These are phyloP conservation scores for Echeveria elegans DNA, from an alignment of 164 flowering plant species.

Conservation along the genomic window DNA sequence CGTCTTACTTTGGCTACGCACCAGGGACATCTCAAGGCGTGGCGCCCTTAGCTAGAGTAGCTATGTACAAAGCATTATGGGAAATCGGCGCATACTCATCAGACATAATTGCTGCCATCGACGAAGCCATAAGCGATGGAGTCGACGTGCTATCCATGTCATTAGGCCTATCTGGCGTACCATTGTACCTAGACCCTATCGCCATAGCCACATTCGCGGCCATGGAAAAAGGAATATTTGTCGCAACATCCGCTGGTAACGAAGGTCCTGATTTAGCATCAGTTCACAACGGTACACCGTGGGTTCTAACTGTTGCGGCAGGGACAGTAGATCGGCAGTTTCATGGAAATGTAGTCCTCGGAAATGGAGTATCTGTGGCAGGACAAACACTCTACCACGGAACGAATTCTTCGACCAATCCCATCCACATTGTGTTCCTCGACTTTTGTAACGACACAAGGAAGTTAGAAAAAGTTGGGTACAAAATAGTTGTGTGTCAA, in stretches of 20 bases:
- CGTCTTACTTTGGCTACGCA: constrained; percentile 53
- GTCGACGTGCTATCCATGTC: constrained; percentile 59
- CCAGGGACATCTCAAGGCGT: constrained; percentile 46
- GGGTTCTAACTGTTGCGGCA: constrained; percentile 68
- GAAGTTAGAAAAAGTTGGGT: constrained; percentile 20
- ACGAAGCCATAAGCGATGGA: constrained; percentile 51
- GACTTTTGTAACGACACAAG: constrained; percentile 14
- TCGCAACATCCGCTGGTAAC: constrained; percentile 65
- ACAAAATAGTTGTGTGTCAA: constrained; percentile 33
- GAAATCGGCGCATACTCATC: constrained; percentile 27
- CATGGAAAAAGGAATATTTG: constrained; percentile 47
- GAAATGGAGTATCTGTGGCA: constrained; percentile 27
- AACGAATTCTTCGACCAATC: constrained; percentile 11
- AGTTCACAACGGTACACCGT: constrained; percentile 60
- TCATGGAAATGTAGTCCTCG: constrained; percentile 29
- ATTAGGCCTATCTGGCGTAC: constrained; percentile 29
- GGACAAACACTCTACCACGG: constrained; percentile 42
- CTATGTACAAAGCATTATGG: constrained; percentile 64
- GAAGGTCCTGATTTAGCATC: constrained; percentile 36
- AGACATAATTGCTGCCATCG: constrained; percentile 60
- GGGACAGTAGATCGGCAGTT: constrained; percentile 59
- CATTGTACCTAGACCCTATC: constrained; percentile 45
- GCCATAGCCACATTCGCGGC: constrained; percentile 68
- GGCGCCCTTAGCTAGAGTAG: constrained; percentile 57
- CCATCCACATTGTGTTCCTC: constrained; percentile 23